These are phyloP conservation scores for Ilyonectria mors-panacis DNA, from an alignment of 2,329 filamentous ascomycete genomes.

Conservation along the genomic window DNA sequence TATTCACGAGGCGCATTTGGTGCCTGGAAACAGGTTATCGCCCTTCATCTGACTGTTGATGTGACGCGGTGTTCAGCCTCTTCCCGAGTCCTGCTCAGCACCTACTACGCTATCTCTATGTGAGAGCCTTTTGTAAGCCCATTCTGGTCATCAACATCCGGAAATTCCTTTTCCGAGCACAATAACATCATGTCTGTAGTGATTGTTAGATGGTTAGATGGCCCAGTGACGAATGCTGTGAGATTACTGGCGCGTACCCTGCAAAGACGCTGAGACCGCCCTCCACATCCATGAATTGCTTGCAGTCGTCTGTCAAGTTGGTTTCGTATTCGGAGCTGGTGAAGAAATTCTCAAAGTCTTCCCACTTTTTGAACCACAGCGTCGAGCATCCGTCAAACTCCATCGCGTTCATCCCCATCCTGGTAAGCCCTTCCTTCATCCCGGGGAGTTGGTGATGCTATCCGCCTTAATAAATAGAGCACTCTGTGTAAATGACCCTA, in stretches of 20 bases:
- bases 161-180: conserved; percentile 33
- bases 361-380: conserved; percentile 37
- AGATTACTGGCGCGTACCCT: conserved; percentile 20
- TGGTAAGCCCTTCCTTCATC: conserved; percentile 25
- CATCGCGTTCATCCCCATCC: conserved; percentile 31
- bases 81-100: too few relatives aligned
- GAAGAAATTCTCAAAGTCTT: conserved; percentile 37
- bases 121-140: conserved; percentile 26
- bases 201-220: conserved; percentile 1
- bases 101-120: neutral
- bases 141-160: conserved; percentile 29
- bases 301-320: conserved; percentile 30
- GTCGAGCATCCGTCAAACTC: conserved; percentile 42
- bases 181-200: conserved; percentile 29
- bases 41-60: neutral
- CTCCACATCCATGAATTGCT: conserved; percentile 30
- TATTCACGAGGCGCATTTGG: neutral
- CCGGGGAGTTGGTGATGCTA: conserved; percentile 39
- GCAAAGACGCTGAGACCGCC: conserved; percentile 32
- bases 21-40: neutral
- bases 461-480: neutral
- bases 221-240: neutral
- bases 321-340: conserved; percentile 18
- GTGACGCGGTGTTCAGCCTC: neutral
- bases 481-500: neutral